Base-by-base conservation (phyloP, 495 filamentous ascomycete species). In the Penicillium antarcticum region DNA sequence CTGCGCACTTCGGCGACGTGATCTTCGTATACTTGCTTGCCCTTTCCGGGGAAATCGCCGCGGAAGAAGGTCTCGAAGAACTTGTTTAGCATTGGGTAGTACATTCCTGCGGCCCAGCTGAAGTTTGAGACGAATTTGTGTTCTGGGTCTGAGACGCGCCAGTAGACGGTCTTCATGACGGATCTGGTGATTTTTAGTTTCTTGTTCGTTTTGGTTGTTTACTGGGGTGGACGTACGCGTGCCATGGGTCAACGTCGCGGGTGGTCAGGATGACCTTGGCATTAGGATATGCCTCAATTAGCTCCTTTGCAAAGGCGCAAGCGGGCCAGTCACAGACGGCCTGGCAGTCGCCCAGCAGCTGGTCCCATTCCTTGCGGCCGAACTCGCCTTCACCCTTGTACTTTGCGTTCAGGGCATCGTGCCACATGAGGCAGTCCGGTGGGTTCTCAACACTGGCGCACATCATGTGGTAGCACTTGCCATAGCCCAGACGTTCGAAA, bases 221-320 rank as follows among this genome's bases (percentile, higher is more conserved):
- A 14, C n/a, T n/a, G n/a, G n/a, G 36, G 14, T 29, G 6, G 26
- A 57, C 68, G 36, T 72, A 77, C 59, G 72, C 72, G 60, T 82
- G 76, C 80, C 80, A 83, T 31, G 75, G 72, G 61, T 83, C 77
- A 16, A 81, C 76, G 33, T 87, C 83, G 29, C 84, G 78, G 31
- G 74, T 80, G 18, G 80, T 81, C 53, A 87, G 63, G 37, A 87
- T 76, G 34, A 87, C 80, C 63, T 87, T 87, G 31, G 84, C 84
- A 38, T 87, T 84, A 12, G 84, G 84, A 55, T 87, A 87, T 12
- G 83, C 81, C 41, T 81, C 81, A 29, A 87, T 85, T 31, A 88
- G 69, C 62, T 88, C 84, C 57, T 80, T 77, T 40, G 80, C 82
- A 55, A 87, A 87, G 26, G 80, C 80, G 43, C 78, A 81, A 36